phyloP scores from a whole-genome alignment of 1,284 basidiomycete genomes.

The Fomitopsis schrenkii region DNA sequence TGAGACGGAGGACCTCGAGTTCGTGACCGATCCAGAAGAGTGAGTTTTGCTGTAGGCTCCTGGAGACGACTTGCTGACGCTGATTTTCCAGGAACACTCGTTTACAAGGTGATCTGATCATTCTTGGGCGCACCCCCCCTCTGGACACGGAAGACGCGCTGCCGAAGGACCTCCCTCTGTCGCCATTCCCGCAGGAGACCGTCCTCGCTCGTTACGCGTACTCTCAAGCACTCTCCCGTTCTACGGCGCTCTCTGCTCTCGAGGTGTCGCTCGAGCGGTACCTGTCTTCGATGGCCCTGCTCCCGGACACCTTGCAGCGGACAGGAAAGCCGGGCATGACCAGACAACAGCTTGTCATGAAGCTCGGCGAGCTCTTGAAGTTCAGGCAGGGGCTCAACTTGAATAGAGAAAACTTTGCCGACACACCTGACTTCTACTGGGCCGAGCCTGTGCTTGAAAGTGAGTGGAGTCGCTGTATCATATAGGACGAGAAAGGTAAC shows the following conservation, averaged over 20 bases:
- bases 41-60: conserved; percentile 34
- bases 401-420: conserved; percentile 83
- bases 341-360: conserved; percentile 78
- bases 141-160: conserved; percentile 40
- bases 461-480: conserved; percentile 25
- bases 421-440: conserved; percentile 91
- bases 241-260: conserved; percentile 78
- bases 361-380: conserved; percentile 83
- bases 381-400: conserved; percentile 87
- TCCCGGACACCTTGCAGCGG: conserved; percentile 71
- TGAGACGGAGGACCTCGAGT: conserved; percentile 88
- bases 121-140: conserved; percentile 69
- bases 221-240: conserved; percentile 85
- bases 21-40: conserved; percentile 85
- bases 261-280: conserved; percentile 82
- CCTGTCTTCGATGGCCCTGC: conserved; percentile 71
- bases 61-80: not conserved
- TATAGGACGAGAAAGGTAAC: not conserved
- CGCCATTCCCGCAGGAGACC: conserved; percentile 55
- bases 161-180: conserved; percentile 42
- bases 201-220: conserved; percentile 84
- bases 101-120: conserved; percentile 85
- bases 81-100: conserved; percentile 61
- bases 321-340: conserved; percentile 81
- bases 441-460: conserved; percentile 84